Conservation (phyloP, 441 rosid species). For the Pelargonium fulgidum region DNA sequence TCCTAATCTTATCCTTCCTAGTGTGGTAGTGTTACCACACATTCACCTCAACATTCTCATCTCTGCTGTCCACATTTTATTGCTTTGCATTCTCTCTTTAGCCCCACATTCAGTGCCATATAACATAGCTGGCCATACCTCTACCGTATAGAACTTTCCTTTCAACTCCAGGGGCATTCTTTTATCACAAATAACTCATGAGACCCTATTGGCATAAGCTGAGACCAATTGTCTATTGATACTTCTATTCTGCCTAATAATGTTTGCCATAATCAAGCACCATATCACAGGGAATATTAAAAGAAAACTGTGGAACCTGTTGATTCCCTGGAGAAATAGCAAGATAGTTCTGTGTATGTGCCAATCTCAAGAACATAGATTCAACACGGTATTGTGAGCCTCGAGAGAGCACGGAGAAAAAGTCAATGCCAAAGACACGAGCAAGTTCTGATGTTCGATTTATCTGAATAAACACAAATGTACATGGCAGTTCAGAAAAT, state of each 20-base stretch:
- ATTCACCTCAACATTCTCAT: too few relatives aligned
- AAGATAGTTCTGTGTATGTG: constrained; percentile 91
- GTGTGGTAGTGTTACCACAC: too few relatives aligned
- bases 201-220: neutral
- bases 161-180: too few relatives aligned
- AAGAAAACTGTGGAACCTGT: constrained; percentile 45
- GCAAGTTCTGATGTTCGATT: constrained; percentile 98
- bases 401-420: constrained; percentile 96
- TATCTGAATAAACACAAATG: constrained; percentile 52
- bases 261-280: neutral
- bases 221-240: neutral
- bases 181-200: too few relatives aligned
- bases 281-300: neutral
- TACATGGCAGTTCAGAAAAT: constrained; percentile 1
- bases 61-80: too few relatives aligned
- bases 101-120: too few relatives aligned
- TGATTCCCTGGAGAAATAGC: constrained; percentile 92
- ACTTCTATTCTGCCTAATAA: neutral
- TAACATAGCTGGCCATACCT: too few relatives aligned
- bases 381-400: constrained; percentile 98
- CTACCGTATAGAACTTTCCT: too few relatives aligned
- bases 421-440: constrained; percentile 94
- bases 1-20: too few relatives aligned
- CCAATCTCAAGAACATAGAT: constrained; percentile 93
- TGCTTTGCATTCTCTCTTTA: too few relatives aligned